These are phyloP conservation scores for Kwoniella heveanensis DNA, from an alignment of 768 basidiomycete species.

Conservation along the genomic window DNA sequence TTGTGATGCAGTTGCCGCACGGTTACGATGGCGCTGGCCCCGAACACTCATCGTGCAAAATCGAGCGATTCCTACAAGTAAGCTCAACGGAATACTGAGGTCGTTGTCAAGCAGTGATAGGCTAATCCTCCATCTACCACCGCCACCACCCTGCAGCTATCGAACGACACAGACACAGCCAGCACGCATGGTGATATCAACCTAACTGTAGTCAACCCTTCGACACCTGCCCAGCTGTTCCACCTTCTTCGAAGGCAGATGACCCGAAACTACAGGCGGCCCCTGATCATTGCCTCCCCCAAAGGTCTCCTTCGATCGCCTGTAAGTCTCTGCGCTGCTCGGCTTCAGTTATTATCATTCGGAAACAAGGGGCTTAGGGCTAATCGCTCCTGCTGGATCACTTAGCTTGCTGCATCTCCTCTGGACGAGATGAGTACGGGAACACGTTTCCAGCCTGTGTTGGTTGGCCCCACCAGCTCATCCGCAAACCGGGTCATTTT, in stretches of 20 bases:
- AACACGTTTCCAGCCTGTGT: conserved; percentile 69
- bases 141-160: conserved; percentile 61
- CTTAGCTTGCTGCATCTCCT: conserved; percentile 71
- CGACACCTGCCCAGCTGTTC: conserved; percentile 89
- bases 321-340: conserved; percentile 60
- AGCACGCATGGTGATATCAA: conserved; percentile 64
- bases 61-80: conserved; percentile 90
- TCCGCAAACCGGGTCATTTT: conserved; percentile 69
- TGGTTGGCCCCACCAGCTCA: conserved; percentile 53
- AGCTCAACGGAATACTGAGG: conserved; percentile 5
- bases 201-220: conserved; percentile 81
- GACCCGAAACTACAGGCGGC: conserved; percentile 80
- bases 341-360: background rate
- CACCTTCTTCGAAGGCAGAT: conserved; percentile 87
- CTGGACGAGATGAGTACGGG: conserved; percentile 66
- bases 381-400: background rate
- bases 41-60: conserved; percentile 84
- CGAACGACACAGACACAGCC: conserved; percentile 66
- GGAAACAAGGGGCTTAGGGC: background rate
- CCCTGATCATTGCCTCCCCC: conserved; percentile 78
- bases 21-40: conserved; percentile 89
- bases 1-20: conserved; percentile 82
- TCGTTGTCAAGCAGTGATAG: background rate
- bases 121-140: background rate
- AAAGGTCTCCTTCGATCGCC: conserved; percentile 78